These are phyloP conservation scores for Penicillium capsulatum DNA, from an alignment of 2,329 filamentous ascomycete genomes.

Conservation along the genomic window DNA sequence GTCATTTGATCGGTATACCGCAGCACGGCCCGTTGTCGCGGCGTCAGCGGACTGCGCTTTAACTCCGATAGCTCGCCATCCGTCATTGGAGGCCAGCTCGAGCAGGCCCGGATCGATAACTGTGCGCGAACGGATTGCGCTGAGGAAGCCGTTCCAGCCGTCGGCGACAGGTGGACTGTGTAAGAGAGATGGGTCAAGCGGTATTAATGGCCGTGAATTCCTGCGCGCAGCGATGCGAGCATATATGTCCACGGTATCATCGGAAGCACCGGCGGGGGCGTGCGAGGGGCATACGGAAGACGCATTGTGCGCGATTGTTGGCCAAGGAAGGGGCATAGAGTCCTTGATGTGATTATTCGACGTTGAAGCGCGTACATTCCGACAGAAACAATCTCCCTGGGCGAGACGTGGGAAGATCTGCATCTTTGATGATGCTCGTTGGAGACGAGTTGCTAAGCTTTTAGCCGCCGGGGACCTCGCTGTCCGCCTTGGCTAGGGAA, in stretches of 20 bases:
- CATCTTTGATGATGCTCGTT: too few species aligned
- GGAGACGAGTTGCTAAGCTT: too few species aligned
- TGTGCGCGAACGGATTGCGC: conserved; percentile 52
- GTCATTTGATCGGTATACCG: conserved; percentile 82
- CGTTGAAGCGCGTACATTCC: too few species aligned
- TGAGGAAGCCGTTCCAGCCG: conserved; percentile 60
- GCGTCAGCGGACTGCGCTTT: conserved; percentile 44
- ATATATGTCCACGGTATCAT: conserved; percentile 24
- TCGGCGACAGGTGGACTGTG: conserved; percentile 71
- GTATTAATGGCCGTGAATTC: conserved; percentile 63
- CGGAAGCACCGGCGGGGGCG: conserved; percentile 18
- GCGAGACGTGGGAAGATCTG: too few species aligned
- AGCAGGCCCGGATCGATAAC: conserved; percentile 51
- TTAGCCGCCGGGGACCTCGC: too few species aligned
- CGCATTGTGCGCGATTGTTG: conserved; percentile 11
- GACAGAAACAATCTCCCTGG: too few species aligned
- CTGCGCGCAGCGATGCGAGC: conserved; percentile 25
- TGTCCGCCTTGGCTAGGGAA: too few species aligned
- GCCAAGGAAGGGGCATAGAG: too few species aligned
- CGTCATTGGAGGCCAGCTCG: conserved; percentile 60
- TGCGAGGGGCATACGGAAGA: conserved; percentile 24
- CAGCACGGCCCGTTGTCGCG: conserved; percentile 64
- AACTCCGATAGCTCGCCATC: conserved; percentile 31
- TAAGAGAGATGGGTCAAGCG: conserved; percentile 69
- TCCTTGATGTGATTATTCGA: too few species aligned